A percentile compares a stretch with the other conserved stretches of the same genome.
Conservation (phyloP, 352 stramenopile genomes). For the Lagenidium sp. region DNA sequence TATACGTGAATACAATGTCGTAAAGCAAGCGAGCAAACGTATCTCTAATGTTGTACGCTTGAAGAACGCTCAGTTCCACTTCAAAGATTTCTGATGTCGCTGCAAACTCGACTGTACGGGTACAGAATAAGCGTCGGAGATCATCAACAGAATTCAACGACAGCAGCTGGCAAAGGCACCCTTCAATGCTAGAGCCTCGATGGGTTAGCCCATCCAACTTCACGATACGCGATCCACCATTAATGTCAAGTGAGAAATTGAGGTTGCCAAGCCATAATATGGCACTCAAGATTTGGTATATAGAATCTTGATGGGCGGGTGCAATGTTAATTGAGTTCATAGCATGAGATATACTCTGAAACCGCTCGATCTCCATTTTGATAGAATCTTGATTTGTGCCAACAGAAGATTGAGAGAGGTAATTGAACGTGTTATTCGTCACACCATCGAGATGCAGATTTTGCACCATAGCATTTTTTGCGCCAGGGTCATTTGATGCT, state of each 20-base stretch:
- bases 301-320: slow-evolving; percentile 23
- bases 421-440: slow-evolving; percentile 33
- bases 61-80: slow-evolving; percentile 31
- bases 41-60: slow-evolving; percentile 37
- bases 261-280: slow-evolving; percentile 71
- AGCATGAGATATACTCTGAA: slow-evolving; percentile 40
- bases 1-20: slow-evolving; percentile 30
- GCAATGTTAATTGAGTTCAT: slow-evolving; percentile 35
- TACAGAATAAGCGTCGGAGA: slow-evolving; percentile 24
- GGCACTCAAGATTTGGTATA: slow-evolving; percentile 58
- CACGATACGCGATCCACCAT: background rate
- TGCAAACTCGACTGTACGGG: slow-evolving; percentile 26
- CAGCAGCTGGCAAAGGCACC: slow-evolving; percentile 5
- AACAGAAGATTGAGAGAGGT: slow-evolving; percentile 20
- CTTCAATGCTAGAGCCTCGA: background rate
- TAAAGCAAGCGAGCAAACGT: slow-evolving; percentile 56
- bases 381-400: slow-evolving; percentile 19
- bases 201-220: slow-evolving; percentile 1
- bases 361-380: slow-evolving; percentile 59
- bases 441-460: slow-evolving; percentile 28
- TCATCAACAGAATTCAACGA: background rate
- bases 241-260: slow-evolving; percentile 21
- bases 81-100: slow-evolving; percentile 47
- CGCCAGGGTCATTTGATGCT: slow-evolving; percentile 30
- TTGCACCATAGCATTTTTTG: slow-evolving; percentile 22